A percentile compares a stretch with the other conserved stretches of the same genome.
Evolutionary conservation across 768 basidiomycete species (phyloP).

Genomic region (Amanita pallidorosea): DNA sequence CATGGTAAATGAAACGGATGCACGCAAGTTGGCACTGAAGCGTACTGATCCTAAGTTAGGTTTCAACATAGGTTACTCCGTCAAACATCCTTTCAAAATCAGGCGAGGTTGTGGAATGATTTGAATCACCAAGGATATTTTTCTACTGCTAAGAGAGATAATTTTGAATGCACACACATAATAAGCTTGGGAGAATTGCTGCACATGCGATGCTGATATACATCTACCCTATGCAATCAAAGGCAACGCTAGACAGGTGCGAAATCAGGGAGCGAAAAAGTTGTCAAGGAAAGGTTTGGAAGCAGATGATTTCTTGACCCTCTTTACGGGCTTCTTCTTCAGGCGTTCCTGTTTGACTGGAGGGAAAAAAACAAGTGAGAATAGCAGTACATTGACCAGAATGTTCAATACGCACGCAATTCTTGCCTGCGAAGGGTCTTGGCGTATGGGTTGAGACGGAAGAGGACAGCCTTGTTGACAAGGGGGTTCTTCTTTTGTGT

Average conservation of each 20-base stretch:
- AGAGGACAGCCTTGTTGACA: slow-evolving; percentile 85
- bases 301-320: slow-evolving; percentile 54
- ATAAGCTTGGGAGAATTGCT: neutral
- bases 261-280: slow-evolving; percentile 71
- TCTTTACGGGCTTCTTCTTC: slow-evolving; percentile 54
- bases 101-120: too few relatives aligned
- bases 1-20: too few relatives aligned
- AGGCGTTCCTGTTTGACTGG: slow-evolving; percentile 74
- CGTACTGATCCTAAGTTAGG: too few relatives aligned
- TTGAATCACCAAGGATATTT: too few relatives aligned
- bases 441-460: slow-evolving; percentile 98
- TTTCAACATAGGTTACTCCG: too few relatives aligned
- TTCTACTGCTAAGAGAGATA: too few relatives aligned
- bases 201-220: neutral
- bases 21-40: too few relatives aligned
- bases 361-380: slow-evolving; percentile 6
- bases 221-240: neutral
- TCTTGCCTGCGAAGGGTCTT: slow-evolving; percentile 88
- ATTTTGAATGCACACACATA: neutral
- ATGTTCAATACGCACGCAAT: slow-evolving; percentile 47
- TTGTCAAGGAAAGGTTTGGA: slow-evolving; percentile 78
- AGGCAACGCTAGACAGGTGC: neutral
- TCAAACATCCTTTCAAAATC: too few relatives aligned
- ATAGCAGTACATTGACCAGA: neutral
- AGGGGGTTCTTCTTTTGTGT: slow-evolving; percentile 99